Base-by-base conservation (phyloP, 2,329 filamentous ascomycete genomes). In the Penicillium sp. region DNA sequence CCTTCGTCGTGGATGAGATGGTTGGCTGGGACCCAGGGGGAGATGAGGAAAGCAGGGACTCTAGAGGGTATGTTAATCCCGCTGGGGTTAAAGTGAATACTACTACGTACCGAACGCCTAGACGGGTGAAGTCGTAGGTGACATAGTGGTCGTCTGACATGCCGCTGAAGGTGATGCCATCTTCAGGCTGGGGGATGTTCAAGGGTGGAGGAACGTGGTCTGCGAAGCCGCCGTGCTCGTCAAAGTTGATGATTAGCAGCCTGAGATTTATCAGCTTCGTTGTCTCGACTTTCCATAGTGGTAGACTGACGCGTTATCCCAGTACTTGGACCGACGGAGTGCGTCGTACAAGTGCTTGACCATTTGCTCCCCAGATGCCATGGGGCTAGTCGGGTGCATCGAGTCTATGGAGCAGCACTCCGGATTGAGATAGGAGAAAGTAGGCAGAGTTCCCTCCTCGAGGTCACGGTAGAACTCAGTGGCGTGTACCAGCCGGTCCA, bases 401-500 rank as follows among this genome's bases (percentile, higher is more conserved):
- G 70, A 73, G 41, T 68, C 53, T 40, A 73, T 58, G 15, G 55
- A 61, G 54, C 66, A 69, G 54, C 67, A 68, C 46, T 77, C 76
- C 0, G 75, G 75, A 23, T 76, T 77, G 47, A 77, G 73, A 55
- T 76, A 77, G 17, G 81, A 79, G 71, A 84, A 88, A 71, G 90
- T 87, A 1, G 89, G 89, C n/a, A 91, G 80, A 15, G 75, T 80
- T 59, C 85, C 75, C 52, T 72, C 73, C 51, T 80, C 75, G 7
- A 91, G 78, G 64, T 93, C 90, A 45, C 79, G 74, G 61, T 86
- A 80, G 75, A 93, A 92, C 15, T 68, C 48, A 37, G 59, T 55
- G 7, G 64, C 64, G 43, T 67, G 58, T 9, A 64, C 66, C 3
- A 74, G 61, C 10, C 58, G 58, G 46, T 68, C 62, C 58, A 70